These are phyloP conservation scores for Rhodotorula sp. DNA, from an alignment of 1,284 basidiomycete genomes.

Conservation along the genomic window DNA sequence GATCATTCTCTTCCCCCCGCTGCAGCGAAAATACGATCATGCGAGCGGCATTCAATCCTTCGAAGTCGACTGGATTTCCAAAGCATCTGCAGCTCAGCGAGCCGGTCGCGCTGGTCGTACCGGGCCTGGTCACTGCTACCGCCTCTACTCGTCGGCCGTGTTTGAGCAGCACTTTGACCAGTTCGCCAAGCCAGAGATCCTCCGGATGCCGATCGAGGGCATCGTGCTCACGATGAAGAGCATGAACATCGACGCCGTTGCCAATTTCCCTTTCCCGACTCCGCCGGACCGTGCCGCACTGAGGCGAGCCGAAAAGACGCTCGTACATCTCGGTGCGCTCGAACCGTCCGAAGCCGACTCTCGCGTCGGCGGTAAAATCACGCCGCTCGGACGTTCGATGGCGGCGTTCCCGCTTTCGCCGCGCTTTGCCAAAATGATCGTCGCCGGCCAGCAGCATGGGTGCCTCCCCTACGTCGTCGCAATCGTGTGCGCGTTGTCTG, in stretches of 20 bases:
- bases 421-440: slow-evolving; percentile 90
- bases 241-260: slow-evolving; percentile 96
- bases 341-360: slow-evolving; percentile 52
- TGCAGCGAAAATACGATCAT: slow-evolving; percentile 60
- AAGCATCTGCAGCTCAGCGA: slow-evolving; percentile 70
- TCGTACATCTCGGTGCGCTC: slow-evolving; percentile 82
- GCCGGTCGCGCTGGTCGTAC: slow-evolving; percentile 74
- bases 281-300: slow-evolving; percentile 81
- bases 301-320: slow-evolving; percentile 74
- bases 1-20: neutral
- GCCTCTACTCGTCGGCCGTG: slow-evolving; percentile 70
- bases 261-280: slow-evolving; percentile 98
- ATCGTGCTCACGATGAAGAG: slow-evolving; percentile 98
- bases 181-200: slow-evolving; percentile 87
- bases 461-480: slow-evolving; percentile 90
- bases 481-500: slow-evolving; percentile 86
- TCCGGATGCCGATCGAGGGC: slow-evolving; percentile 94
- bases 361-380: slow-evolving; percentile 62
- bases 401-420: slow-evolving; percentile 89
- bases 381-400: slow-evolving; percentile 87
- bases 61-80: slow-evolving; percentile 71
- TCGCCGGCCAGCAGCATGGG: slow-evolving; percentile 84
- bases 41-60: slow-evolving; percentile 67
- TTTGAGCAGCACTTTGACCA: slow-evolving; percentile 89
- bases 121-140: slow-evolving; percentile 75